Conservation (phyloP, 345 rosid genomes). For the Citrus reticulata region DNA sequence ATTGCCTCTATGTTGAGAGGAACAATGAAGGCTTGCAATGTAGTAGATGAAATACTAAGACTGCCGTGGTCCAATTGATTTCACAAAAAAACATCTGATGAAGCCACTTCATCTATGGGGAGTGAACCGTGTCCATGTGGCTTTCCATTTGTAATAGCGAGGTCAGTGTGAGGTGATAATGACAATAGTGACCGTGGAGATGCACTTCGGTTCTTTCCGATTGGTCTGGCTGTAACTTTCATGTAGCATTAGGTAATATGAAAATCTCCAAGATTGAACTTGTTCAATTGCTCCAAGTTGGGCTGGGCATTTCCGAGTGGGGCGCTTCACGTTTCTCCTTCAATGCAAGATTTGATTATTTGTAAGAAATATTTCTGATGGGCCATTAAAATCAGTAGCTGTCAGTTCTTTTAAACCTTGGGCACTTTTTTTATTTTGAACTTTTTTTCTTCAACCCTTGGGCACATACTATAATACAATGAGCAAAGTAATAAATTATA, state of each 20-base stretch:
- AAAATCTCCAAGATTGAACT: neutral
- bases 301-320: neutral
- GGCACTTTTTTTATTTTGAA: too few relatives aligned
- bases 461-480: neutral
- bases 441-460: neutral
- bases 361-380: neutral
- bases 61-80: neutral
- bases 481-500: neutral
- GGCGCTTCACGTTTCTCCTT: neutral
- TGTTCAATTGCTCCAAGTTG: neutral
- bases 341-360: neutral
- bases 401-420: neutral
- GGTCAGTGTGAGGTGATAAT: neutral
- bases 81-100: neutral
- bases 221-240: neutral
- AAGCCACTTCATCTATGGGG: neutral
- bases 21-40: neutral
- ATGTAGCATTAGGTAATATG: neutral
- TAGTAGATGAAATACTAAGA: neutral
- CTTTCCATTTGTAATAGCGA: neutral
- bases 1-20: neutral
- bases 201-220: neutral
- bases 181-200: neutral
- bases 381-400: neutral
- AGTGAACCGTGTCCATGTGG: neutral